Evolutionary conservation across 305 asterid species (phyloP), one percentile per base, ranked within the genome.

Genomic region (Fraxinus baroniana): DNA sequence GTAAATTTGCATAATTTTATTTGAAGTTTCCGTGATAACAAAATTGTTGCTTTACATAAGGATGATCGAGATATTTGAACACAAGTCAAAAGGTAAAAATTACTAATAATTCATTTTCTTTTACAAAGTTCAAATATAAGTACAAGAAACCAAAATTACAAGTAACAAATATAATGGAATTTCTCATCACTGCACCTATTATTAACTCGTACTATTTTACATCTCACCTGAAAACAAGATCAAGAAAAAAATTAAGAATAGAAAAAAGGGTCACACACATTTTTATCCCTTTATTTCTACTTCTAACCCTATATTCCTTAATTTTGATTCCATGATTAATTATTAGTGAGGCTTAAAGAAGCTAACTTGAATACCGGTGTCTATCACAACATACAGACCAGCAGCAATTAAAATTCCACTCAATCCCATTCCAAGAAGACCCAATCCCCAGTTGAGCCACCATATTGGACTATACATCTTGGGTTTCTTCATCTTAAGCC

Each of bases 401-500:
- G 95, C 98, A 1, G 95, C 96, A 13, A 79, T 74, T 24, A 93
- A 77, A 36, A 91, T 1, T 0, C 44, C 88, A 62, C 97, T 93
- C 24, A 95, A 82, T 15, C 75, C 90, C 94, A 90, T 89, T 7
- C 98, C 98, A 0, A 87, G 41, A 1, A 93, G 75, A 5, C 96
- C 97, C 81, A 93, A 88, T 17, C 77, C 88, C 98, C 96, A 92
- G 36, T 92, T 93, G 0, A 90, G n/a, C 83, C 94, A 92, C 98
- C 97, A 95, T 0, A 36, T 82, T 7, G 83, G 84, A 44, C 93
- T 57, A 36, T 88, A 94, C 5, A 12, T 87, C 32, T 86, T 85
- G 13, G 97, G 97, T 81, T 91, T 95, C 88, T 87, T 93, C 78
- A 91, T 87, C 83, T 92, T 93, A 22, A 94, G 89, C 98, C 98